These are phyloP conservation scores for Colletotrichum sansevieriae DNA, from an alignment of 2,329 filamentous ascomycete genomes.

Conservation along the genomic window DNA sequence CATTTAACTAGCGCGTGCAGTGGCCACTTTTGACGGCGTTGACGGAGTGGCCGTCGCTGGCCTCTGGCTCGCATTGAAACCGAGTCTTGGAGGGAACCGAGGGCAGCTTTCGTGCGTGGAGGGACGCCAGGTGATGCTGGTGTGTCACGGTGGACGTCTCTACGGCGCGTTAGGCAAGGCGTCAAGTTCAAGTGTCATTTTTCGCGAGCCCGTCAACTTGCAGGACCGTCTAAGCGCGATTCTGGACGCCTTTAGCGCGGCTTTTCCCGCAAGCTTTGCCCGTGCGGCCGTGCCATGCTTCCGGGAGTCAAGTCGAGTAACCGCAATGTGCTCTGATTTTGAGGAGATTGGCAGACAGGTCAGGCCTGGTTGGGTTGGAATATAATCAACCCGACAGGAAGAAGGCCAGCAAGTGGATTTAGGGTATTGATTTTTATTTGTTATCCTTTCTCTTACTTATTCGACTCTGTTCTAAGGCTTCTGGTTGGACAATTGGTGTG, in stretches of 20 bases:
- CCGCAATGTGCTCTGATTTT: conserved; percentile 14
- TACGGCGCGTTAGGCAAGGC: conserved; percentile 26
- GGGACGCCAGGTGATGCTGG: conserved; percentile 2
- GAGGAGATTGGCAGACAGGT: neutral
- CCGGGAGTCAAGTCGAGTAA: conserved; percentile 16
- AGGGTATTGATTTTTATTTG: neutral
- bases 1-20: conserved; percentile 36
- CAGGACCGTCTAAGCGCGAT: conserved; percentile 21
- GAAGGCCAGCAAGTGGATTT: conserved; percentile 18
- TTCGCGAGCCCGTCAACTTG: conserved; percentile 7
- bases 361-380: conserved; percentile 14
- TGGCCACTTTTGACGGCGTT: conserved; percentile 25
- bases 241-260: conserved; percentile 24
- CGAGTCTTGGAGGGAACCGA: conserved; percentile 16
- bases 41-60: conserved; percentile 33
- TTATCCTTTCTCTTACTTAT: neutral
- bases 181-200: conserved; percentile 5
- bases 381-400: conserved; percentile 40
- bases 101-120: conserved; percentile 21
- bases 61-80: conserved; percentile 36
- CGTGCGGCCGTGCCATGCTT: conserved; percentile 8
- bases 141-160: conserved; percentile 1
- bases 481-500: conserved; percentile 35
- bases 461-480: neutral
- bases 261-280: conserved; percentile 21